Base-by-base conservation (phyloP, 805 yeast species). In the Candida qinlingensis region DNA sequence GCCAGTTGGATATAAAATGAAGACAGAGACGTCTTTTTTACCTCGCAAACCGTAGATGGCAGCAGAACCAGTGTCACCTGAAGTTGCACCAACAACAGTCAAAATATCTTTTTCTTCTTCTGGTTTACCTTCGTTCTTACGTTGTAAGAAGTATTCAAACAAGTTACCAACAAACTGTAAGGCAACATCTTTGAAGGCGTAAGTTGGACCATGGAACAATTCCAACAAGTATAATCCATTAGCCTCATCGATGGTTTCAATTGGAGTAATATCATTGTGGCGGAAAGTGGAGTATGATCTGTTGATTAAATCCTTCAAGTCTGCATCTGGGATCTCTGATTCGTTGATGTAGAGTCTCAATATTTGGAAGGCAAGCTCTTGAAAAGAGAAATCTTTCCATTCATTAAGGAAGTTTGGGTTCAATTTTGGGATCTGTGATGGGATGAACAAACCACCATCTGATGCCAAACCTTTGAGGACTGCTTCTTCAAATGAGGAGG, bases 11-110 rank as follows among this genome's bases (percentile, higher is more conserved):
- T 92, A 94, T 60, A 94, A 73, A 55, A 94, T 94, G 70, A 94
- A 94, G 26, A 94, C 99, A 31, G 95, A 86, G n/a, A 94, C 97
- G 67, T 94, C 98, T 70, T 90, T 87, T 72, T 94, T 94, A 67
- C 95, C 95, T 72, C 99, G 80, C 57, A 94, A 78, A 47, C 99
- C 99, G 70, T 94, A 94, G 58, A 94, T 94, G 54, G 99, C 99
- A 47, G 99, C 99, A 46, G 96, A 87, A 51, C 99, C 99, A 42
- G 99, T 94, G 63, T 94, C 99, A 64, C 99, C 99, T 42, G 96
- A 86, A 29, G 99, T 94, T 40, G 99, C 99, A 63, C 99, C 99
- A 50, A 94, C 97, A 56, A 94, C 98, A 37, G 99, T 94, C 62
- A 94, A 75, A 51, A 80, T 79, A 58, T 89, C 94, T 65, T 92